phyloP scores from a whole-genome alignment of 495 filamentous ascomycete species.

The Penicillium parvum region DNA sequence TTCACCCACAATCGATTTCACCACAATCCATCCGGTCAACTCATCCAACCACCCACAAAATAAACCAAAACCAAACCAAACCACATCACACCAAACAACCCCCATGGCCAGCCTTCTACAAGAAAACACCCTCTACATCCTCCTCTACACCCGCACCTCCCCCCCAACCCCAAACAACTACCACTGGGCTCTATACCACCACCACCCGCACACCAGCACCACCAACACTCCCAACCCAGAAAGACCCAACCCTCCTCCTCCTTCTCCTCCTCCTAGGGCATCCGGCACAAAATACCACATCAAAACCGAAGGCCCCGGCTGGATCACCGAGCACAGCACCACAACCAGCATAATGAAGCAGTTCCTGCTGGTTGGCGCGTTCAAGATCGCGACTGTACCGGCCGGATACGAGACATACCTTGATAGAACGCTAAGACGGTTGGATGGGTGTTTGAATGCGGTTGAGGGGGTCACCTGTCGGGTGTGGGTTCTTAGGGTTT shows the following conservation, averaged over 20 bases:
- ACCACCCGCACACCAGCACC: neutral
- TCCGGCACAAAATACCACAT: slow-evolving; percentile 21
- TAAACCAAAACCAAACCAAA: no score
- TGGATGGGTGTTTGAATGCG: slow-evolving; percentile 5
- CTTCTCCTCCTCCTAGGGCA: no score
- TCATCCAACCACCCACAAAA: no score
- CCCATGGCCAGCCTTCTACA: no score
- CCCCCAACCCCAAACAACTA: slow-evolving; percentile 18
- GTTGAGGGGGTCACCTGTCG: slow-evolving; percentile 8
- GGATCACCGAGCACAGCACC: slow-evolving; percentile 11
- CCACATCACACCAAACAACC: no score
- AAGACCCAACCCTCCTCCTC: no score
- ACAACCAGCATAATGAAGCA: slow-evolving; percentile 7
- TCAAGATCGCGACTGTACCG: slow-evolving; percentile 11
- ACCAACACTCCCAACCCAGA: no score
- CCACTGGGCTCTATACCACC: slow-evolving; percentile 22
- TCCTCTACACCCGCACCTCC: slow-evolving; percentile 11
- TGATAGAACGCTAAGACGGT: slow-evolving; percentile 7
- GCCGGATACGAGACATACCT: neutral
- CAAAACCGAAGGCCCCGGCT: slow-evolving; percentile 9
- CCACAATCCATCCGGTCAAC: no score
- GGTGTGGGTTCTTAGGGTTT: slow-evolving; percentile 14
- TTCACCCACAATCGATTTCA: no score
- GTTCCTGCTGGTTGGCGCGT: slow-evolving; percentile 17
- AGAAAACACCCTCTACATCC: no score